A percentile compares a stretch with the other conserved stretches of the same genome.
Conservation (phyloP, 176 grass and related monocot species). For the Oryza officinalis region DNA sequence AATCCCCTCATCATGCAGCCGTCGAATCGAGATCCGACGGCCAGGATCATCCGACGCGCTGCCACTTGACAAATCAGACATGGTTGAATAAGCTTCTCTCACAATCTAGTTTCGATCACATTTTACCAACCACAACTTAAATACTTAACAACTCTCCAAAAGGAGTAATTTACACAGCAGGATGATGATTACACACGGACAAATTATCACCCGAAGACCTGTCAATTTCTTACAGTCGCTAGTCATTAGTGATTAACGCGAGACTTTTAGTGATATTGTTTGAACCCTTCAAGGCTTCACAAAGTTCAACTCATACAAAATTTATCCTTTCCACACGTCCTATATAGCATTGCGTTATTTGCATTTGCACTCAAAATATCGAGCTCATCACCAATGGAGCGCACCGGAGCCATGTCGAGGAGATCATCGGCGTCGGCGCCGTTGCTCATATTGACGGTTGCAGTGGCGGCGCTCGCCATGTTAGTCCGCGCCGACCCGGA, state of each 20-base stretch:
- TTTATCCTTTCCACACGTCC: neutral
- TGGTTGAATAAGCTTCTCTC: slow-evolving; percentile 14
- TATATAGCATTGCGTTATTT: slow-evolving; percentile 21
- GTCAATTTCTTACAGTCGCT: neutral
- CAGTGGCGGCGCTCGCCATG: neutral
- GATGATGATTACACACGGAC: slow-evolving; percentile 18
- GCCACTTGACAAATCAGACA: neutral
- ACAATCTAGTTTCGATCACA: neutral
- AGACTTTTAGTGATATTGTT: neutral
- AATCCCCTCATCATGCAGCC: neutral
- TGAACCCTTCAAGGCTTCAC: slow-evolving; percentile 30
- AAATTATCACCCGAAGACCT: neutral
- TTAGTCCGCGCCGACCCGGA: slow-evolving; percentile 49
- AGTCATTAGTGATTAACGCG: neutral
- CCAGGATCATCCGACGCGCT: neutral
- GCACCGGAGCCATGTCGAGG: neutral
- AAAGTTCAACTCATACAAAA: neutral
- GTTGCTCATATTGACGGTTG: neutral
- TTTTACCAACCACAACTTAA: slow-evolving; percentile 28
- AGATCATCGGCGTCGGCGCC: neutral
- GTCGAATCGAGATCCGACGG: neutral
- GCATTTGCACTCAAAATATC: neutral
- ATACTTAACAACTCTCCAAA: neutral
- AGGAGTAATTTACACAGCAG: neutral
- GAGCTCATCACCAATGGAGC: neutral